Evolutionary conservation across 768 basidiomycete species (phyloP).

Genomic region (Dioszegia hungarica): DNA sequence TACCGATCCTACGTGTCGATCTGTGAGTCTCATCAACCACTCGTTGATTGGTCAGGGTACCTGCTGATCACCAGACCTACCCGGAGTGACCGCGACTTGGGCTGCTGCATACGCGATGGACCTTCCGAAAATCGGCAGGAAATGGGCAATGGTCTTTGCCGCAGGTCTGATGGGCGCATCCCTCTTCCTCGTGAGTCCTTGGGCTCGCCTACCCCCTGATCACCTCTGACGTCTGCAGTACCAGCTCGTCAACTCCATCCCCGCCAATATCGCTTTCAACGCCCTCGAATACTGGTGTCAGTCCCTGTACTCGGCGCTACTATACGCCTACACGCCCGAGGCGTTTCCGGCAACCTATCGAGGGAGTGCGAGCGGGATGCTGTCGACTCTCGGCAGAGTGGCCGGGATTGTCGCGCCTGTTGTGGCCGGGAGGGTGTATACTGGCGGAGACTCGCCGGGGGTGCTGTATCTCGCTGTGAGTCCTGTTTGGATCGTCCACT

Average conservation of each 20-base stretch:
- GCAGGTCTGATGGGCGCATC: constrained; percentile 32
- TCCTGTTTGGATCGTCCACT: neutral
- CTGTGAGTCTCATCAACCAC: constrained; percentile 18
- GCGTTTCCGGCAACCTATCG: constrained; percentile 60
- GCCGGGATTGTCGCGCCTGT: constrained; percentile 30
- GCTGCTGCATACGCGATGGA: constrained; percentile 26
- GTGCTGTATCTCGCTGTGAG: constrained; percentile 28
- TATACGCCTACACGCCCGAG: constrained; percentile 61
- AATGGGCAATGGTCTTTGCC: constrained; percentile 29
- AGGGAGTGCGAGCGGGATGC: constrained; percentile 58
- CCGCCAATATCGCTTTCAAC: constrained; percentile 32
- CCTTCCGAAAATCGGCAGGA: constrained; percentile 21
- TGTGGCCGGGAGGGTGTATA: constrained; percentile 19
- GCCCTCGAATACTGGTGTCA: constrained; percentile 44
- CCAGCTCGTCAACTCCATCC: constrained; percentile 23
- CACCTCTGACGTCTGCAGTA: no score
- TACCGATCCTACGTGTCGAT: constrained; percentile 43
- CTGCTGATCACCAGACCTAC: constrained; percentile 16
- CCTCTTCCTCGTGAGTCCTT: constrained; percentile 16
- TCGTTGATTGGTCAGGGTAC: neutral
- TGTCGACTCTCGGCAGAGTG: constrained; percentile 46
- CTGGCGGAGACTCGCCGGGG: constrained; percentile 23
- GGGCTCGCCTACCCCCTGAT: no score
- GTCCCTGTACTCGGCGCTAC: constrained; percentile 2
- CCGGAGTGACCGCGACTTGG: constrained; percentile 29